phyloP scores from a whole-genome alignment of 108 stramenopile genomes.

The Cyclotella choctawhatcheeana region DNA sequence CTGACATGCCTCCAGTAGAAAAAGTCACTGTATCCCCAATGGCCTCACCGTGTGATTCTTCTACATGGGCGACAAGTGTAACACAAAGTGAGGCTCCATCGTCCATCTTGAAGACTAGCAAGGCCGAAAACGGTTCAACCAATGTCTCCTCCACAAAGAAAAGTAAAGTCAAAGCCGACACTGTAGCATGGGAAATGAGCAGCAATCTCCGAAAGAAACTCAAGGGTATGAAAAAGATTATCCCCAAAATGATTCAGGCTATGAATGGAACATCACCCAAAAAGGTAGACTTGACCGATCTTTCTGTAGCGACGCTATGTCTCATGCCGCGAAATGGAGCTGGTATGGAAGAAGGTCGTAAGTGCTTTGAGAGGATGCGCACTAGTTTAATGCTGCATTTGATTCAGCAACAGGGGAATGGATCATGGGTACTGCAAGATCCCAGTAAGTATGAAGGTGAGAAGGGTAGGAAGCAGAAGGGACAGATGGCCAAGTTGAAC shows the following conservation, averaged over 20 bases:
- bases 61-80: conserved; percentile 20
- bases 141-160: too few species aligned
- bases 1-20: conserved; percentile 8
- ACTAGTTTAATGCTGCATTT: conserved; percentile 53
- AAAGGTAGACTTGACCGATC: conserved; percentile 39
- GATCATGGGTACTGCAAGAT: conserved; percentile 18
- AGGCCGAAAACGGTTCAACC: conserved; percentile 13
- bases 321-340: conserved; percentile 43
- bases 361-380: conserved; percentile 45
- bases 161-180: conserved; percentile 16
- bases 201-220: conserved; percentile 31
- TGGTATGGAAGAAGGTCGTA: conserved; percentile 38
- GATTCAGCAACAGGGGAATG: conserved; percentile 41
- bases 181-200: conserved; percentile 14
- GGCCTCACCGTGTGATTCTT: conserved; percentile 38
- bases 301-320: conserved; percentile 45
- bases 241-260: conserved; percentile 34
- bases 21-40: conserved; percentile 15
- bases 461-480: conserved; percentile 19
- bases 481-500: conserved; percentile 33
- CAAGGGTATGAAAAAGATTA: conserved; percentile 32
- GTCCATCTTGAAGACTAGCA: background rate
- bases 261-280: conserved; percentile 16
- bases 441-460: conserved; percentile 14
- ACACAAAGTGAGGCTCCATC: conserved; percentile 8